Evolutionary conservation across 2,329 filamentous ascomycete species (phyloP).

Genomic region (Dryadomyces sulphureus): DNA sequence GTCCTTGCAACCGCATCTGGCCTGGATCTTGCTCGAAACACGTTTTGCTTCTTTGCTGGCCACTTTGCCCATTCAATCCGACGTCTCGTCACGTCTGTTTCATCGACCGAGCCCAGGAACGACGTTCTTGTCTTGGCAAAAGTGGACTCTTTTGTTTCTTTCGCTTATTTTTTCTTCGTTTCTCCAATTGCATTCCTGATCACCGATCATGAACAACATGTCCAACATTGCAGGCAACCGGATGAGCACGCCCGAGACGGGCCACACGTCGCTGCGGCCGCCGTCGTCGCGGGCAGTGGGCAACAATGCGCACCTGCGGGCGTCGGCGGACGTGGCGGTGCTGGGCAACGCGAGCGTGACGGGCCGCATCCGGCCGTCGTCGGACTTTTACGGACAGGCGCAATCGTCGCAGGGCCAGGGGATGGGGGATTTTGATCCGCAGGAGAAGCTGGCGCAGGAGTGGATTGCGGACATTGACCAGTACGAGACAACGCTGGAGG

Average conservation of each 20-base stretch:
- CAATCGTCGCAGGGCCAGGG: slow-evolving; percentile 53
- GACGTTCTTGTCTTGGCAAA: not conserved
- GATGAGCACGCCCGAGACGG: slow-evolving; percentile 92
- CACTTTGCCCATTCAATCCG: slow-evolving; percentile 18
- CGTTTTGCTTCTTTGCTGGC: slow-evolving; percentile 18
- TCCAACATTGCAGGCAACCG: slow-evolving; percentile 67
- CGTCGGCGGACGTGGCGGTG: slow-evolving; percentile 89
- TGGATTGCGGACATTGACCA: slow-evolving; percentile 99
- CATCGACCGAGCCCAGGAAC: not conserved
- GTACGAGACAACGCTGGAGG: slow-evolving; percentile 95
- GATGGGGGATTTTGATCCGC: slow-evolving; percentile 59
- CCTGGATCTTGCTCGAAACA: slow-evolving; percentile 16
- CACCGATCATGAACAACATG: slow-evolving; percentile 38
- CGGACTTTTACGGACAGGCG: slow-evolving; percentile 78
- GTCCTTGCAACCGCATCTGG: too few relatives aligned
- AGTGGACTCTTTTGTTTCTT: slow-evolving; percentile 1
- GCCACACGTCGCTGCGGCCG: slow-evolving; percentile 68
- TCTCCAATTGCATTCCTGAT: too few relatives aligned
- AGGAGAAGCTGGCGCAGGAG: slow-evolving; percentile 90
- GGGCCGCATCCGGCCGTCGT: slow-evolving; percentile 79
- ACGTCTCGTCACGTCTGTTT: too few relatives aligned
- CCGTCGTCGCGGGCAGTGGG: slow-evolving; percentile 65
- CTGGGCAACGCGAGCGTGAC: slow-evolving; percentile 51
- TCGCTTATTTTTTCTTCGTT: slow-evolving; percentile 3
- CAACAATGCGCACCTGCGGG: slow-evolving; percentile 67